Evolutionary conservation across 1,284 basidiomycete species (phyloP), one percentile per base, ranked within the genome.

Genomic region (Tilletiaria anomala): DNA sequence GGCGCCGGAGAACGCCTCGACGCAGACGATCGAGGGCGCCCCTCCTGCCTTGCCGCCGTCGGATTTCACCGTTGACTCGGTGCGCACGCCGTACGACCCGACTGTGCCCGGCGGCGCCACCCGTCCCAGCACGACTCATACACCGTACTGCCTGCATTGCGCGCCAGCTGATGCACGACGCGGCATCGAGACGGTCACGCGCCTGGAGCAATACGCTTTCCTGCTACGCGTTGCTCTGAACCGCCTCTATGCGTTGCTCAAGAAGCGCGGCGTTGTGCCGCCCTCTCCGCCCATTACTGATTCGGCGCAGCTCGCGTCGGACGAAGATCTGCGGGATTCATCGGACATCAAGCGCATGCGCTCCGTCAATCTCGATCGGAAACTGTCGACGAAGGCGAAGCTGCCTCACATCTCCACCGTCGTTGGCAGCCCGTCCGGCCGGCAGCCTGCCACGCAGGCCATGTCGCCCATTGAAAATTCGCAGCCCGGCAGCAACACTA

Each of bases 151-250:
- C n/a, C n/a, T n/a, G n/a, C 77, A 80, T 82, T 71, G 79, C 74
- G 31, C 77, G 76, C 61, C 61, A 64, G 40, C 51, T 6, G 38
- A 43, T 12, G 40, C 50, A 14, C 52, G 47, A 4, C 44, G 35
- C 16, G 88, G 88, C 6, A 94, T 97, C 70, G 81, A 85, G 63
- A 75, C 83, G 12, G 91, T 94, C 14, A 87, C 89, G 40, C 75
- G 91, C 47, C 71, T 99, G 53, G 91, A 99, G 71, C 91, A 99
- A 67, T 99, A 94, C 68, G 84, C 93, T 0, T 99, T 93, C 73
- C 70, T 99, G 47, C 72, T 99, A 41, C 89, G 96, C 57, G 93
- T 97, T 15, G 93, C 91, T 4, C 74, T 99, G 42, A 77, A 89
- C 52, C 76, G 91, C 57, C 72, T 99, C 42, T 94, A 88, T 69